A percentile compares a stretch with the other conserved stretches of the same genome.
Evolutionary conservation across 78 protist species (phyloP).

Genomic region (Dictyostelium brefeldianum): DNA sequence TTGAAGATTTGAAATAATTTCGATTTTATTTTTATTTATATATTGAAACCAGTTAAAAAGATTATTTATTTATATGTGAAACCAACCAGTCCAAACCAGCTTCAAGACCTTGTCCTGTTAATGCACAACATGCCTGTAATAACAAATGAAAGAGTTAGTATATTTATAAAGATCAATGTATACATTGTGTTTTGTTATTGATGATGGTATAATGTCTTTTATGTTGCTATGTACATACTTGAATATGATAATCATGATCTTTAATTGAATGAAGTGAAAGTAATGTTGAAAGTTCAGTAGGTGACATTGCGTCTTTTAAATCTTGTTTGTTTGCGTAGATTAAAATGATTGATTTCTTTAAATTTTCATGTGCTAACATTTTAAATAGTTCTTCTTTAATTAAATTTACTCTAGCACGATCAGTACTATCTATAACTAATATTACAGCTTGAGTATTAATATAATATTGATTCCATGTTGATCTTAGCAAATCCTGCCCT

Average conservation of each 20-base stretch:
- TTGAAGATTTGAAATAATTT: neutral
- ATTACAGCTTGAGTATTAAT: constrained; percentile 87
- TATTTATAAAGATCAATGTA: constrained; percentile 65
- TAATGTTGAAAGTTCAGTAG: constrained; percentile 85
- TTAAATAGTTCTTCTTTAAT: constrained; percentile 82
- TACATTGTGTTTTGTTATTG: neutral
- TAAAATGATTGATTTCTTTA: constrained; percentile 70
- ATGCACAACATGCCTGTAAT: constrained; percentile 65
- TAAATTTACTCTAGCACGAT: constrained; percentile 79
- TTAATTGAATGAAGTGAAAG: constrained; percentile 78
- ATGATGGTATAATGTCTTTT: too few species aligned
- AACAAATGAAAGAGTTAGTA: neutral
- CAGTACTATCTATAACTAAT: constrained; percentile 92
- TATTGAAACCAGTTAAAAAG: neutral
- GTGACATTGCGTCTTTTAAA: constrained; percentile 87
- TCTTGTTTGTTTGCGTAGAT: constrained; percentile 93
- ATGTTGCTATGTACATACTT: neutral
- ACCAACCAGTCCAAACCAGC: constrained; percentile 86
- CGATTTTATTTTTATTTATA: neutral
- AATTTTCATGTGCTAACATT: constrained; percentile 87
- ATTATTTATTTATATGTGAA: constrained; percentile 31
- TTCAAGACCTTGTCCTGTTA: constrained; percentile 76
- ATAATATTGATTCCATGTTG: constrained; percentile 91
- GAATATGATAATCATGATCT: constrained; percentile 88
- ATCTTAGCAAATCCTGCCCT: constrained; percentile 89